Base-by-base conservation (phyloP, 257 asterid genomes). In the Nemophila menziesii region DNA sequence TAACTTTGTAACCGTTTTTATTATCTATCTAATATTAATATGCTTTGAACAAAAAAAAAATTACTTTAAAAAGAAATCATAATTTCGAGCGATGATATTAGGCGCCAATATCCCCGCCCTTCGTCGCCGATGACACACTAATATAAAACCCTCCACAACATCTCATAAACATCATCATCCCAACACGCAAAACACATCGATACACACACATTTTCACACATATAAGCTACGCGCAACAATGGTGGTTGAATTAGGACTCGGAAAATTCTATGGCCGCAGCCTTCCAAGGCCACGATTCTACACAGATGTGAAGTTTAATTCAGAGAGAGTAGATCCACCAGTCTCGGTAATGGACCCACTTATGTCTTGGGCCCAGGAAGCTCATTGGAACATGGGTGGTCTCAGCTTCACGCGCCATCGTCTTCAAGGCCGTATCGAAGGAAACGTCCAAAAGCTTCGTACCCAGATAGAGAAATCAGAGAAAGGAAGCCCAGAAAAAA, bases 381-480 rank as follows among this genome's bases (percentile, higher is more conserved):
- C 93, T 4, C 97, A 87, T 61, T 87, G 95, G 97, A 80, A 93
- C 5, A 87, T 87, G 97, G 95, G 97, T 2, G 97, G 93, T 39
- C 68, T 80, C 49, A 83, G 69, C 34, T 48, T 72, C 80, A 57
- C 49, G 61, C 93, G 93, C 58, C 81, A 61, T 59, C 92, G 97
- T 39, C 75, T 87, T 63, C 97, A 87, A 40, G 98, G 98, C 51
- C 72, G 90, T 6, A 83, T 83, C 58, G 97, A 83, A 71, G 95
- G 98, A 5, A 80, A 68, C 24, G 64, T 89, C n/a, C 58, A 67
- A 43, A 78, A 57, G 43, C 80, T 87, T 15, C 76, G 86, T 8
- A 63, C 66, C 2, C 92, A 87, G 74, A 49, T 60, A 0, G 92
- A 78, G 43, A 58, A 49, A 50, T 17, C 40, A 17, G 34, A 53